Conservation (phyloP, 1,284 basidiomycete genomes). For the Wolfiporia cocos region DNA sequence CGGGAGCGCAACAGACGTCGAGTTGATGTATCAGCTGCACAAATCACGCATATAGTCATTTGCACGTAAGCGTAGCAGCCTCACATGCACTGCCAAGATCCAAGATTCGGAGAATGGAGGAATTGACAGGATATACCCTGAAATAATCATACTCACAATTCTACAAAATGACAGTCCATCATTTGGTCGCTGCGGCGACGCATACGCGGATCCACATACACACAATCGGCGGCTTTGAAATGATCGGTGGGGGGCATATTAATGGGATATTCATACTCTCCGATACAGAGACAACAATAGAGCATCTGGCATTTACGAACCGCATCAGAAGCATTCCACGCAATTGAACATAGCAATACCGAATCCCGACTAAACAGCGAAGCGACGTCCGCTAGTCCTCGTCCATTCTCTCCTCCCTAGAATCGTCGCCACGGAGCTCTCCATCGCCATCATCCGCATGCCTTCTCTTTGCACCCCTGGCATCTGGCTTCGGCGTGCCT, state of each 20-base stretch:
- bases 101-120: too few species aligned
- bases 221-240: not conserved
- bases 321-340: not conserved
- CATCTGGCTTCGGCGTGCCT: constrained; percentile 31
- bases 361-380: not conserved
- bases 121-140: too few species aligned
- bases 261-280: too few species aligned
- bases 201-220: not conserved
- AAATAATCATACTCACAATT: too few species aligned
- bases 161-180: too few species aligned
- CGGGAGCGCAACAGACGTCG: too few species aligned
- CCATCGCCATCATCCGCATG: constrained; percentile 34
- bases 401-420: constrained; percentile 25
- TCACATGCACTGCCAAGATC: too few species aligned
- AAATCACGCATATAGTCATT: too few species aligned
- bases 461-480: constrained; percentile 51
- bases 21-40: too few species aligned
- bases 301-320: not conserved
- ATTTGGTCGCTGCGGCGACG: too few species aligned
- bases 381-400: constrained; percentile 17
- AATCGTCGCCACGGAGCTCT: constrained; percentile 10
- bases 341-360: constrained; percentile 3
- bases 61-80: too few species aligned
- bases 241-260: not conserved
- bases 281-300: constrained; percentile 1